Percentiles rank a stretch among this genome's conserved stretches.
phyloP scores from a whole-genome alignment of 495 filamentous ascomycete species.

The Lentithecium fluviatile region DNA sequence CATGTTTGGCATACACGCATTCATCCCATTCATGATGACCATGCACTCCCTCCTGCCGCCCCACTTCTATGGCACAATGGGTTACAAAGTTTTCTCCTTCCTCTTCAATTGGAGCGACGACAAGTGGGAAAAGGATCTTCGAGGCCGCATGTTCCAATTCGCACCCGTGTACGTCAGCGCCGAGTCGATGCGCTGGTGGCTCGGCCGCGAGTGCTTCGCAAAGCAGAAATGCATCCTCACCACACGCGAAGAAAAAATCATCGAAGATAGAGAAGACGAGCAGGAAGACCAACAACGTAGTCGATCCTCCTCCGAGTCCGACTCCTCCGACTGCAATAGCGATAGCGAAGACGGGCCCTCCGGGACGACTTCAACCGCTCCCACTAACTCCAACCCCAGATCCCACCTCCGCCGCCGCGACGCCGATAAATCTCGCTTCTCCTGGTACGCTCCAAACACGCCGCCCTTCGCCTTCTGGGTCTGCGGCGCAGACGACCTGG shows the following conservation, averaged over 20 bases:
- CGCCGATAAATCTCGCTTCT: conserved; percentile 39
- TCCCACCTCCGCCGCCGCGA: conserved; percentile 1
- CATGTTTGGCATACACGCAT: conserved; percentile 90
- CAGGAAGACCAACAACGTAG: conserved; percentile 38
- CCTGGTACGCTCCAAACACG: conserved; percentile 79
- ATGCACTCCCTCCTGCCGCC: conserved; percentile 68
- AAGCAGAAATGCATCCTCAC: conserved; percentile 87
- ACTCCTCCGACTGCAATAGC: conserved; percentile 4
- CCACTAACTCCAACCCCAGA: not conserved
- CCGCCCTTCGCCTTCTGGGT: conserved; percentile 92
- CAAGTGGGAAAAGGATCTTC: conserved; percentile 79
- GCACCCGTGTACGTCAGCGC: conserved; percentile 85
- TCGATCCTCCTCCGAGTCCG: conserved; percentile 29
- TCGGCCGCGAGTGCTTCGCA: conserved; percentile 87
- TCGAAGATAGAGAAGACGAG: conserved; percentile 63
- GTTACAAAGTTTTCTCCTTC: conserved; percentile 87
- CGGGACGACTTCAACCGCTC: not conserved
- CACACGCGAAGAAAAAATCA: conserved; percentile 64
- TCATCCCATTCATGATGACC: conserved; percentile 93
- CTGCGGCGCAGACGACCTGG: conserved; percentile 74
- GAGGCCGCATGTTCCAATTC: conserved; percentile 86
- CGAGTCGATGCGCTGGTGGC: conserved; percentile 95
- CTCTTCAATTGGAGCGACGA: conserved; percentile 86
- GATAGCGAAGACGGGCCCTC: conserved; percentile 1
- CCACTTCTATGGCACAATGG: conserved; percentile 74